Evolutionary conservation across 257 asterid genomes (phyloP).

Genomic region (Ajuga chamaepitys): DNA sequence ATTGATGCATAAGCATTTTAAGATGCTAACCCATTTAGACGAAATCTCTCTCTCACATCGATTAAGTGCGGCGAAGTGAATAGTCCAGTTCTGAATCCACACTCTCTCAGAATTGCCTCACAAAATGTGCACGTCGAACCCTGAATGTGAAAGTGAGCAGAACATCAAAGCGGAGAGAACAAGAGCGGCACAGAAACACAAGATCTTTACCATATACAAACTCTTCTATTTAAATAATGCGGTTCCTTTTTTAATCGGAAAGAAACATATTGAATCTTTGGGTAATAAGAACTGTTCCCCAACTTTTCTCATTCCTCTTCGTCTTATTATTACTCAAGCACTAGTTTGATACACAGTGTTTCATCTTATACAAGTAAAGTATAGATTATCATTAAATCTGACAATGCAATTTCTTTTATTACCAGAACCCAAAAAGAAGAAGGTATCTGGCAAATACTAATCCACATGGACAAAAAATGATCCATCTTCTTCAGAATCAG

Average conservation of each 20-base stretch:
- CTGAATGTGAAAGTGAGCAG: conserved; percentile 33
- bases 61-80: conserved; percentile 91
- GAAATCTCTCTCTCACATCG: conserved; percentile 91
- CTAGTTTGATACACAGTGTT: background rate
- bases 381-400: background rate
- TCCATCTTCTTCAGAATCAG: too few species aligned
- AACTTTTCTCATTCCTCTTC: background rate
- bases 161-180: conserved; percentile 4
- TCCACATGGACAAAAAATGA: background rate
- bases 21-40: conserved; percentile 61
- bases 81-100: conserved; percentile 82
- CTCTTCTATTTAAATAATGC: background rate
- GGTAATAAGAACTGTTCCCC: background rate
- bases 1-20: conserved; percentile 13
- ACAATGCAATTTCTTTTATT: background rate
- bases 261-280: background rate
- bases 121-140: conserved; percentile 82
- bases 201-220: background rate
- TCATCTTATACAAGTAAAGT: background rate
- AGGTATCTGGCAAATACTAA: background rate
- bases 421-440: background rate
- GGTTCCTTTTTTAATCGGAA: background rate
- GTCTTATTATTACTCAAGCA: background rate
- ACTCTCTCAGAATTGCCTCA: conserved; percentile 75
- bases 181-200: background rate